Conservation (phyloP, 1,139 yeast species). For the Yamadazyma taylorii region DNA sequence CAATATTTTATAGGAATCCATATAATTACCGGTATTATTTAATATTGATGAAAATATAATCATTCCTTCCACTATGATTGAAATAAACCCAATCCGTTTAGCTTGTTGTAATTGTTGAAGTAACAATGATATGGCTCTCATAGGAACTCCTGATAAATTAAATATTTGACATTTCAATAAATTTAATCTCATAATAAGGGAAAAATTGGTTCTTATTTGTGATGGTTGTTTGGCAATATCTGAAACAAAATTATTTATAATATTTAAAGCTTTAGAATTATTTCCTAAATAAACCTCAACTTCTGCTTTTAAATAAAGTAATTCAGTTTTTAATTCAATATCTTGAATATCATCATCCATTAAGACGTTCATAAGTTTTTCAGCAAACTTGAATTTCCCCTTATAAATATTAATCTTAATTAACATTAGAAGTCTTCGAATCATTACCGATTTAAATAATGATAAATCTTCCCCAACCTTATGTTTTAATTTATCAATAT, state of each 20-base stretch:
- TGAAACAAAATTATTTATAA: constrained; percentile 23
- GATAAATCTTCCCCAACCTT: constrained; percentile 28
- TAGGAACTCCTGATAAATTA: constrained; percentile 34
- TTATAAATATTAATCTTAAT: constrained; percentile 37
- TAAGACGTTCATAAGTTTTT: constrained; percentile 21
- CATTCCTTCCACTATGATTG: constrained; percentile 41
- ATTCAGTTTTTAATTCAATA: constrained; percentile 30
- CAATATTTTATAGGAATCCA: constrained; percentile 40
- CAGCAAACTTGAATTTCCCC: constrained; percentile 33
- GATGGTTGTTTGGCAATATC: constrained; percentile 22
- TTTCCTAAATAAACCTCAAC: constrained; percentile 32
- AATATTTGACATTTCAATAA: constrained; percentile 45
- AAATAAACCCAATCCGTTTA: constrained; percentile 37
- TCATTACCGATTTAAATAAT: constrained; percentile 37
- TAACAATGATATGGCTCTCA: constrained; percentile 43
- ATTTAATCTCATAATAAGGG: constrained; percentile 43
- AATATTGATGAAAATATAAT: constrained; percentile 39
- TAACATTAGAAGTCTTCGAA: constrained; percentile 35
- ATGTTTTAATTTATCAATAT: constrained; percentile 27
- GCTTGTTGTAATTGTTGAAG: constrained; percentile 47
- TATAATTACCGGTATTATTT: constrained; percentile 30
- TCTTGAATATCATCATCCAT: constrained; percentile 30
- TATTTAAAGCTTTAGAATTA: constrained; percentile 34
- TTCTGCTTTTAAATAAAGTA: constrained; percentile 26
- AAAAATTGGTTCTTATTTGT: constrained; percentile 28